A percentile compares a stretch with the other conserved stretches of the same genome.
These are phyloP conservation scores for Acanthamoeba healyi DNA, from an alignment of 208 protist species.

Conservation along the genomic window DNA sequence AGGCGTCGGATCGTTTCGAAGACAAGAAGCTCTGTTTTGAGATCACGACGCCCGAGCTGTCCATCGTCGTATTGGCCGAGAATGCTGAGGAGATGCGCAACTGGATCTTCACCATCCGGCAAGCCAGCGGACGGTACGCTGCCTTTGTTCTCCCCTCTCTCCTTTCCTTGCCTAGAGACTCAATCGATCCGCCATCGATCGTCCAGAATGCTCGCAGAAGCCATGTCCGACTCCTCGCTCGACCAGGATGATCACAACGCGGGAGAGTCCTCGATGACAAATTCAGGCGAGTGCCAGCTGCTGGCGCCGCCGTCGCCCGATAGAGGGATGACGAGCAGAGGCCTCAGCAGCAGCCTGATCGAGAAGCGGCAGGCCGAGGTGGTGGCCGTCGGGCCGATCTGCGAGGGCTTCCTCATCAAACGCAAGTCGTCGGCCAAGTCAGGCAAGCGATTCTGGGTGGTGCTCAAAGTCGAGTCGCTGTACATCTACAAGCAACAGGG, in stretches of 20 bases:
- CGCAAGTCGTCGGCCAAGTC: constrained; percentile 27
- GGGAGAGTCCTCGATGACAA: not conserved
- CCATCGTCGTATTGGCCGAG: not conserved
- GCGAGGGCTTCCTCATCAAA: constrained; percentile 39
- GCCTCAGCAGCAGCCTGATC: not conserved
- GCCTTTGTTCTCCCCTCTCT: too few relatives aligned
- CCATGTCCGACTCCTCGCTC: not conserved
- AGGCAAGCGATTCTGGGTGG: constrained; percentile 12
- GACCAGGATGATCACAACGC: not conserved
- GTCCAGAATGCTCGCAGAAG: constrained; percentile 1
- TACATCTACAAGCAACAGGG: constrained; percentile 59
- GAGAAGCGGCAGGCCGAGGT: not conserved
- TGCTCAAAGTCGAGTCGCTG: constrained; percentile 3
- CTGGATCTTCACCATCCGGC: constrained; percentile 46
- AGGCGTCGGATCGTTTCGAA: constrained; percentile 48
- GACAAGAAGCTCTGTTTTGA: constrained; percentile 60
- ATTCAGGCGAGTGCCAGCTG: not conserved
- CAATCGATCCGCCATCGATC: too few relatives aligned
- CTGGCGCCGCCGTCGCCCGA: not conserved
- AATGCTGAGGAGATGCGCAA: constrained; percentile 55
- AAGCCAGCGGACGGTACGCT: constrained; percentile 37
- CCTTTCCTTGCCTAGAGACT: too few relatives aligned
- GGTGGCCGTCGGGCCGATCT: not conserved
- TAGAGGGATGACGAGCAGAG: not conserved
- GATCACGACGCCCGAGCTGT: constrained; percentile 2